Conservation (phyloP, 2,329 filamentous ascomycete genomes). For the Fusarium kyushuense region DNA sequence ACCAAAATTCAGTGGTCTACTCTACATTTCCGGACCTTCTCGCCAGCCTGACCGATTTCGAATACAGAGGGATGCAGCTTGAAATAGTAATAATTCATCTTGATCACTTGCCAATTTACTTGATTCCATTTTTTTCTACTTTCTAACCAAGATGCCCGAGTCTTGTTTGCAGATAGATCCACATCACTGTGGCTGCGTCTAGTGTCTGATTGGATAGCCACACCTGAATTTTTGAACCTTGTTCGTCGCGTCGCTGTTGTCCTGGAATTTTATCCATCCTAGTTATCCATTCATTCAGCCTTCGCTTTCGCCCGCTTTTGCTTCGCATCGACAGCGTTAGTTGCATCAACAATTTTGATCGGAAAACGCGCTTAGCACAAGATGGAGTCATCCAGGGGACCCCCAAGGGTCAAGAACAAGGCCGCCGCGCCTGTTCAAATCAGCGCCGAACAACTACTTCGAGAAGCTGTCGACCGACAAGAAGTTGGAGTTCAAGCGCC, state of each 20-base stretch:
- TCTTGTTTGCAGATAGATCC: not conserved
- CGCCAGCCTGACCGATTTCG: not conserved
- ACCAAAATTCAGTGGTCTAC: not conserved
- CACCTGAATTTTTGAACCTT: constrained; percentile 44
- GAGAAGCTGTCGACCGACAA: constrained; percentile 96
- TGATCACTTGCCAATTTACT: too few species aligned
- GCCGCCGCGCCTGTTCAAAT: constrained; percentile 90
- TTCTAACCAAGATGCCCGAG: too few species aligned
- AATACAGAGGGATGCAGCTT: not conserved
- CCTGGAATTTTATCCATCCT: constrained; percentile 22
- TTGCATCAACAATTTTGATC: not conserved
- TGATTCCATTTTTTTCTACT: not conserved
- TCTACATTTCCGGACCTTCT: not conserved
- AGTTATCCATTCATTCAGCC: not conserved
- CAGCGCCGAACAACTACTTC: constrained; percentile 94
- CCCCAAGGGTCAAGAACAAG: constrained; percentile 99
- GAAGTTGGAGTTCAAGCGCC: constrained; percentile 89
- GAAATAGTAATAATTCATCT: too few species aligned
- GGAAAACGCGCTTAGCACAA: constrained; percentile 46
- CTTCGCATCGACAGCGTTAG: not conserved
- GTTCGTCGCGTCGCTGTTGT: constrained; percentile 38
- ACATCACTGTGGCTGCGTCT: not conserved
- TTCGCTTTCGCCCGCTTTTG: constrained; percentile 3
- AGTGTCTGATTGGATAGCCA: constrained; percentile 32
- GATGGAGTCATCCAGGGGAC: constrained; percentile 93